phyloP scores from a whole-genome alignment of 2,329 filamentous ascomycete genomes.

The Pseudogymnoascus sp. region DNA sequence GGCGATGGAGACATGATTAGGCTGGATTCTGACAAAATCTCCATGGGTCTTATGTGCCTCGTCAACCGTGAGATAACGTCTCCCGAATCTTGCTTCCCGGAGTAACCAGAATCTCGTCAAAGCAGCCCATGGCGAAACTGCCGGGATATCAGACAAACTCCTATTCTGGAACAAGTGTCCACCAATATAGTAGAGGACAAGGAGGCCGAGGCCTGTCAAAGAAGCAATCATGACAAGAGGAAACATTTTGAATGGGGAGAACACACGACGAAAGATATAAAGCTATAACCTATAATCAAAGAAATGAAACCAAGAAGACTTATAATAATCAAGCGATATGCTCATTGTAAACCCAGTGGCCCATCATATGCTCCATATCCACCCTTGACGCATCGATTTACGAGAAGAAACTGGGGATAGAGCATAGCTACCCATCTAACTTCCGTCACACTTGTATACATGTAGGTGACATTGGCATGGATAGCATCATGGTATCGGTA shows the following conservation, averaged over 20 bases:
- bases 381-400: not conserved
- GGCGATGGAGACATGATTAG: slow-evolving; percentile 74
- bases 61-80: slow-evolving; percentile 57
- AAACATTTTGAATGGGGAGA: not conserved
- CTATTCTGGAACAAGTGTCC: not conserved
- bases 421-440: not conserved
- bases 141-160: not conserved
- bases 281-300: not conserved
- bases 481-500: not conserved
- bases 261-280: not conserved
- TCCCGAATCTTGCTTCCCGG: slow-evolving; percentile 51
- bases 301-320: not conserved
- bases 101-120: slow-evolving; percentile 57
- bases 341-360: not conserved
- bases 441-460: not conserved
- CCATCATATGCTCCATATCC: not conserved
- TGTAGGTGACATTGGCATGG: not conserved
- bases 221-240: not conserved
- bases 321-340: not conserved
- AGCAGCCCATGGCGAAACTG: not conserved
- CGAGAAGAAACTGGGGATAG: not conserved
- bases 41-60: slow-evolving; percentile 63
- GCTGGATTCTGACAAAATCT: slow-evolving; percentile 74
- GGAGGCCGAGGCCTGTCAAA: not conserved
- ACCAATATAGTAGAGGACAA: not conserved